phyloP scores from a whole-genome alignment of 139 green algal species.

The Raphidocelis subcapitata region DNA sequence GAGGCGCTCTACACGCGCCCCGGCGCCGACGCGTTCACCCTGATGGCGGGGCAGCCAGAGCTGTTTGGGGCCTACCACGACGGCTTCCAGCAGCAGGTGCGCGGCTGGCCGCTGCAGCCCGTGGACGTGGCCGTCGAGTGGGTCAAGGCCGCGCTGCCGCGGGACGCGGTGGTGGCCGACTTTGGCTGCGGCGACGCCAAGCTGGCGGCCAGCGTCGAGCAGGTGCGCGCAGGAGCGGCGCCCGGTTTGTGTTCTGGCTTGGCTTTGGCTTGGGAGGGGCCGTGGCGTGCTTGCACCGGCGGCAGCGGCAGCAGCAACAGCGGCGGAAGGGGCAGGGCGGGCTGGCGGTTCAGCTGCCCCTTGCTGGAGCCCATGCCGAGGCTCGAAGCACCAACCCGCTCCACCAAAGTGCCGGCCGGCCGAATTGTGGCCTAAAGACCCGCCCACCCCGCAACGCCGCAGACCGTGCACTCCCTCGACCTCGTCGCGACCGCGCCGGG shows the following conservation, averaged over 20 bases:
- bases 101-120: conserved; percentile 81
- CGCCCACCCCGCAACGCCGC: conserved; percentile 9
- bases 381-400: no score
- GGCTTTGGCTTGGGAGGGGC: not conserved
- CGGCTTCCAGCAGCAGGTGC: conserved; percentile 81
- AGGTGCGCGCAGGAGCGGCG: conserved; percentile 31
- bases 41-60: conserved; percentile 68
- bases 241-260: not conserved
- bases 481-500: conserved; percentile 72
- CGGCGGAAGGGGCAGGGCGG: no score
- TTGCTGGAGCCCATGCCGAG: no score
- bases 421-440: no score
- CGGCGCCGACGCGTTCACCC: conserved; percentile 51
- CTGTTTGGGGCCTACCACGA: conserved; percentile 90
- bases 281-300: not conserved
- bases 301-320: no score
- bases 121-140: conserved; percentile 76
- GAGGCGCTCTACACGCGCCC: conserved; percentile 92
- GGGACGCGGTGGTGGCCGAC: conserved; percentile 73
- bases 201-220: conserved; percentile 58
- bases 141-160: conserved; percentile 43
- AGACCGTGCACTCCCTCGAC: conserved; percentile 87
- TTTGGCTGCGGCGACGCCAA: conserved; percentile 94
- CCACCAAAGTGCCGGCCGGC: no score
- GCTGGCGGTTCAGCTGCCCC: not conserved